These are phyloP conservation scores for Colletotrichum lentis DNA, from an alignment of 2,329 filamentous ascomycete species.

Conservation along the genomic window DNA sequence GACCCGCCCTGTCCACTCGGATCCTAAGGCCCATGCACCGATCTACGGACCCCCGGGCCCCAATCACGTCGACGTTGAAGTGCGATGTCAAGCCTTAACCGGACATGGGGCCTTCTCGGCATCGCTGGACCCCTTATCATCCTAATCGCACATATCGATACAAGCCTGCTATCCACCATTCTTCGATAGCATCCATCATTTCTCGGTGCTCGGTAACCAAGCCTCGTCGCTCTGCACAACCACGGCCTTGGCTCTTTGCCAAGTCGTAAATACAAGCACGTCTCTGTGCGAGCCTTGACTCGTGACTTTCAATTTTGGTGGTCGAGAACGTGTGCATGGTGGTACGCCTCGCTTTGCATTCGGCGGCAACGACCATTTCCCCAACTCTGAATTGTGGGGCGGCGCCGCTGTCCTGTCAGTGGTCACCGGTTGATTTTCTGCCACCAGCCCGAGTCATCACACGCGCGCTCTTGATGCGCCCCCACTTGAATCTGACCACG, in stretches of 20 bases:
- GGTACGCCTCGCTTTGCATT: not conserved
- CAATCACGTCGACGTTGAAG: conserved; percentile 16
- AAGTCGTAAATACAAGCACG: not conserved
- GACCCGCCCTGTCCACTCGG: conserved; percentile 27
- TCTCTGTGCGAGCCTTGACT: not conserved
- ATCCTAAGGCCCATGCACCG: conserved; percentile 27
- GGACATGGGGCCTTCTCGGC: conserved; percentile 5
- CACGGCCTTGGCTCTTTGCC: not conserved
- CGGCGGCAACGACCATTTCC: not conserved
- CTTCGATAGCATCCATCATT: not conserved
- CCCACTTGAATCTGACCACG: conserved; percentile 21
- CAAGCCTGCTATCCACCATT: not conserved
- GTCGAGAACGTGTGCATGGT: not conserved
- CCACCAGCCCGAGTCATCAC: conserved; percentile 29
- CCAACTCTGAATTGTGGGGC: conserved; percentile 34
- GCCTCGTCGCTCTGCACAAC: not conserved
- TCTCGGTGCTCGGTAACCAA: not conserved
- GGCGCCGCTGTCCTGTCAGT: conserved; percentile 1
- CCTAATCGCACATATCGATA: conserved; percentile 9
- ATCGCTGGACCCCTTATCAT: conserved; percentile 2
- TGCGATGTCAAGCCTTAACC: conserved; percentile 13
- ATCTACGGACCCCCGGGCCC: conserved; percentile 31
- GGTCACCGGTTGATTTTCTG: conserved; percentile 28
- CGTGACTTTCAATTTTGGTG: not conserved
- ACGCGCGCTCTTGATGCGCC: conserved; percentile 19